Evolutionary conservation across 192 early-diverging fungal genomes (phyloP).

Genomic region (Coemansia brasiliensis): DNA sequence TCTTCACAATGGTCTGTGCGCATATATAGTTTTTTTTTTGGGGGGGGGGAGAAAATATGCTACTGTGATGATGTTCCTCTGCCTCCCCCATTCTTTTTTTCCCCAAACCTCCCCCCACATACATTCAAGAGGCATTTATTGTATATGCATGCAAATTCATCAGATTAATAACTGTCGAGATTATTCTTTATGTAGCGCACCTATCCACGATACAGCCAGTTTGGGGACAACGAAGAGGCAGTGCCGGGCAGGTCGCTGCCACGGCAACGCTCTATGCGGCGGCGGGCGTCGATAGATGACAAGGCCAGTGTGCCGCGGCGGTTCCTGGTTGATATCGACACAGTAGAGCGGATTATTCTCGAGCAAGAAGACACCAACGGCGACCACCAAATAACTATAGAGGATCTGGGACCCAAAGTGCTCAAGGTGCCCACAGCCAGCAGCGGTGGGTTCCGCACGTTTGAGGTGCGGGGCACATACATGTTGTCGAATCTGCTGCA

Average conservation of each 20-base stretch:
- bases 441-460: conserved; percentile 82
- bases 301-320: conserved; percentile 62
- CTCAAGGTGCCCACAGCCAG: conserved; percentile 82
- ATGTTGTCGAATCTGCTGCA: conserved; percentile 93
- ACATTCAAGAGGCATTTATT: neutral
- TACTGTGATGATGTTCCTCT: neutral
- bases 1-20: no score
- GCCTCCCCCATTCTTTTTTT: neutral
- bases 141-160: neutral
- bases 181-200: conserved; percentile 5
- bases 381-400: conserved; percentile 92
- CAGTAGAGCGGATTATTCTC: conserved; percentile 74
- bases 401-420: conserved; percentile 88
- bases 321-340: conserved; percentile 85
- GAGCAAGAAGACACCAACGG: conserved; percentile 95
- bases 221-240: neutral
- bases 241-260: conserved; percentile 4
- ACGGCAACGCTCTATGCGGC: conserved; percentile 10
- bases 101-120: conserved; percentile 1
- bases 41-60: no score
- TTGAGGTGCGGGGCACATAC: conserved; percentile 93
- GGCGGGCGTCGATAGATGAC: conserved; percentile 65
- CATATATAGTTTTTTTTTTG: no score
- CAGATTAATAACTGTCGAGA: no score
- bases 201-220: conserved; percentile 7